Evolutionary conservation across 2,329 filamentous ascomycete genomes (phyloP).

Genomic region (Aspergillus ibericus): DNA sequence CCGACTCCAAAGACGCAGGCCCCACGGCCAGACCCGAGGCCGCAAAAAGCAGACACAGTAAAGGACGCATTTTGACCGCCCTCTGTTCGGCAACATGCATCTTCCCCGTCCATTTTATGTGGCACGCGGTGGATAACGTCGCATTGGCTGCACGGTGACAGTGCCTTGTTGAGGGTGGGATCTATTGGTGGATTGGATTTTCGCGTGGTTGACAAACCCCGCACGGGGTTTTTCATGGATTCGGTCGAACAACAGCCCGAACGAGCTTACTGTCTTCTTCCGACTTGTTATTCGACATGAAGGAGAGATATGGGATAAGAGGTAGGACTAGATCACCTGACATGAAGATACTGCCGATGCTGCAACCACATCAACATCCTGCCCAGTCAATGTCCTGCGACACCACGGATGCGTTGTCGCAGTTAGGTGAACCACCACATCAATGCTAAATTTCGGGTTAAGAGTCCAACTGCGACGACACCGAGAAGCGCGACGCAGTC

Average conservation of each 20-base stretch:
- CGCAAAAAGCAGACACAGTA: not conserved
- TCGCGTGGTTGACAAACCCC: not conserved
- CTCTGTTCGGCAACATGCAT: not conserved
- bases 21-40: not conserved
- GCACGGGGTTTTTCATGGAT: not conserved
- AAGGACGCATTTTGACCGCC: not conserved
- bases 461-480: too few relatives aligned
- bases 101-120: not conserved
- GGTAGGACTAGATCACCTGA: too few relatives aligned
- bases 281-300: too few relatives aligned
- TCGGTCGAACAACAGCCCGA: not conserved
- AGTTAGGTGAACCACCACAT: too few relatives aligned
- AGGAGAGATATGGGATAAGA: too few relatives aligned
- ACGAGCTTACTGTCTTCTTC: too few relatives aligned
- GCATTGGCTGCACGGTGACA: not conserved
- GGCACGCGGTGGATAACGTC: not conserved
- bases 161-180: not conserved
- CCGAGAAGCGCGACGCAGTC: too few relatives aligned
- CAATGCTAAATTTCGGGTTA: too few relatives aligned
- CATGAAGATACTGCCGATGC: too few relatives aligned
- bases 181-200: not conserved
- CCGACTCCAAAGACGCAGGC: not conserved
- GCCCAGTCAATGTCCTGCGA: too few relatives aligned
- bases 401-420: too few relatives aligned
- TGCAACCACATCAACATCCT: too few relatives aligned